A percentile compares a stretch with the other conserved stretches of the same genome.
phyloP scores from a whole-genome alignment of 176 grass and related monocot species.

The Lolium perenne region DNA sequence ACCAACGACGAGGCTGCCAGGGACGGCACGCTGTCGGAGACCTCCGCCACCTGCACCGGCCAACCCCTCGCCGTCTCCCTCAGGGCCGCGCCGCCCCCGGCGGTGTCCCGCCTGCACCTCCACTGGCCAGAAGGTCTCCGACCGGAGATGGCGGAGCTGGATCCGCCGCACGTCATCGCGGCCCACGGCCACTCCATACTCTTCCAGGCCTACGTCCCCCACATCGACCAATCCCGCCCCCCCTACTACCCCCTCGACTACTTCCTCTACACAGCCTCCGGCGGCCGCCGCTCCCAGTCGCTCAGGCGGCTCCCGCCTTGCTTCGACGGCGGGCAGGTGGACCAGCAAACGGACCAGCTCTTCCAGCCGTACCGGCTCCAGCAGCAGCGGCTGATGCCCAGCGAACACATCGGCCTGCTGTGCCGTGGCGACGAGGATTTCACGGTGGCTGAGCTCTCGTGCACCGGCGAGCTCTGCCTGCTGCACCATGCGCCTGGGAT shows the following conservation, averaged over 20 bases:
- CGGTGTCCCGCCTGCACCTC: constrained; percentile 22
- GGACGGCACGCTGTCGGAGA: neutral
- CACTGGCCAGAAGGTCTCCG: neutral
- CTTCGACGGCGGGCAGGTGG: neutral
- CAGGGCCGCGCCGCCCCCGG: neutral
- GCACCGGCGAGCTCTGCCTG: neutral
- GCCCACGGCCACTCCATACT: constrained; percentile 40
- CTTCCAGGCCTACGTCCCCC: neutral
- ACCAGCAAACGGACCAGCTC: neutral
- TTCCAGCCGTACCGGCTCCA: neutral
- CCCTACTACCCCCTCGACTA: neutral
- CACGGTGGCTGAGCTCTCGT: constrained; percentile 10
- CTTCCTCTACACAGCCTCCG: constrained; percentile 25
- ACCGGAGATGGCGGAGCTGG: neutral
- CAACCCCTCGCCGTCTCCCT: constrained; percentile 18
- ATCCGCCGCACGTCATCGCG: neutral
- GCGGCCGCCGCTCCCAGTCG: neutral
- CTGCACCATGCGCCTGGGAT: neutral
- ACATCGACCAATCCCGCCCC: neutral
- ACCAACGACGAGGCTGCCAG: neutral
- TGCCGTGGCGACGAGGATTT: constrained; percentile 17
- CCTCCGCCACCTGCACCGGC: neutral
- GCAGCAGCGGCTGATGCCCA: constrained; percentile 1
- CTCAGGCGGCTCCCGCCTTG: constrained; percentile 1
- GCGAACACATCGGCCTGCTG: neutral